phyloP scores from a whole-genome alignment of 2,329 filamentous ascomycete genomes.

The Calonectria hongkongensis region DNA sequence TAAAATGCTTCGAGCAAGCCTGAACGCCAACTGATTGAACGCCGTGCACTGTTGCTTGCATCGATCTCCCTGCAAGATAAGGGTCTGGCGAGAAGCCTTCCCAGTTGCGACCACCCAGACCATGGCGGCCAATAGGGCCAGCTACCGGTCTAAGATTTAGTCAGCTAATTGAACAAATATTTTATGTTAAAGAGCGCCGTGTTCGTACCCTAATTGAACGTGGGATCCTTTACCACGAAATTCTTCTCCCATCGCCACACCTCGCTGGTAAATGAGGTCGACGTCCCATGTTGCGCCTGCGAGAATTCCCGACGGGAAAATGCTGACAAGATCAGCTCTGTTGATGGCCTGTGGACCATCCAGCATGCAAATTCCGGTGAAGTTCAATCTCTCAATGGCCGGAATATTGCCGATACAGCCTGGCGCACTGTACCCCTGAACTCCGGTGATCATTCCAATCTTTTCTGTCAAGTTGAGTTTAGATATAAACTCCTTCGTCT shows the following conservation, averaged over 20 bases:
- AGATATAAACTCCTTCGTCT: slow-evolving; percentile 16
- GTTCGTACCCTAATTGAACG: slow-evolving; percentile 6
- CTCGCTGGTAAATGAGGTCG: slow-evolving; percentile 20
- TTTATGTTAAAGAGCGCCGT: not conserved
- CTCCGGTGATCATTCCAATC: slow-evolving; percentile 17
- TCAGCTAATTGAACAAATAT: not conserved
- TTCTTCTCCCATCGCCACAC: slow-evolving; percentile 8
- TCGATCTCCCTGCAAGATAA: slow-evolving; percentile 77
- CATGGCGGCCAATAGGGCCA: slow-evolving; percentile 62
- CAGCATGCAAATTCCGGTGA: slow-evolving; percentile 23
- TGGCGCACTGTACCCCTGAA: not conserved
- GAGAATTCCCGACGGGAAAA: slow-evolving; percentile 23
- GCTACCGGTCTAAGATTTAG: not conserved
- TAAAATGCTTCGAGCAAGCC: slow-evolving; percentile 73
- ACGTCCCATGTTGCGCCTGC: slow-evolving; percentile 25
- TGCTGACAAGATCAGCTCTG: slow-evolving; percentile 59
- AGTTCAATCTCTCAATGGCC: slow-evolving; percentile 18
- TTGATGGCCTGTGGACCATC: slow-evolving; percentile 59
- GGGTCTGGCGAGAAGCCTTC: slow-evolving; percentile 80
- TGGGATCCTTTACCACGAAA: slow-evolving; percentile 21
- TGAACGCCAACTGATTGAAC: slow-evolving; percentile 82
- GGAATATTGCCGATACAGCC: slow-evolving; percentile 17
- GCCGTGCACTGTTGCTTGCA: slow-evolving; percentile 79
- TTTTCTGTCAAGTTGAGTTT: slow-evolving; percentile 23
- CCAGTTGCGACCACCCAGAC: slow-evolving; percentile 72